Evolutionary conservation across 495 filamentous ascomycete species (phyloP), one percentile per base, ranked within the genome.

Genomic region (Xylaria telfairii): DNA sequence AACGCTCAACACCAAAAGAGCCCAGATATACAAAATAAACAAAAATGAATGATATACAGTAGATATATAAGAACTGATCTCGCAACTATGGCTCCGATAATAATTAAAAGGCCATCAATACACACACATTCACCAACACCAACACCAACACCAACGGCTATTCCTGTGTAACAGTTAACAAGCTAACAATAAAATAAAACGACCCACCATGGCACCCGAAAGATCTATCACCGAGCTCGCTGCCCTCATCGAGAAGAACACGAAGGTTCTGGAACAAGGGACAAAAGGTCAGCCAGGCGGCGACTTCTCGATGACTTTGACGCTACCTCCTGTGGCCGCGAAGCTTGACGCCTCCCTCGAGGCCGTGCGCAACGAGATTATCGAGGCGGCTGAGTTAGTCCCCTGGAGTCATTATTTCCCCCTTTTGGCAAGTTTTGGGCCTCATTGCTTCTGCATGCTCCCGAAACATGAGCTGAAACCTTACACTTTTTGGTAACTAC

Each of bases 171-270:
- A 46, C 59, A 4, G 44, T 17, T 51, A 37, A 30, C 10, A 32
- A 32, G 30, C 1, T 13, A 37, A 59, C 6, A 59, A 0, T 19
- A 37, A 34, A 57, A 6, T 12, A 57, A 10, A 28, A 37, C 17
- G 21, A 28, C 10, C 4, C 34, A 57, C 6, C 47, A 57, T 77
- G 73, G 67, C 73, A 44, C 51, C 73, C 60, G 21, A 66, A n/a
- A 73, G 71, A 73, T 53, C 75, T 0, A 63, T 77, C 61, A 56
- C 75, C n/a, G 75, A 77, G 47, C 73, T 77, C n/a, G 71, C 75
- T 26, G 70, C 69, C 0, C 72, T 77, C 49, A 67, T 77, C 28
- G 65, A 73, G 15, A 62, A 57, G 17, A 42, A 75, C 54, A 67
- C 73, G 19, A 53, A 60, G 6, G 42, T 65, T 13, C 8, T 77